Base-by-base conservation (phyloP, 345 rosid genomes). In the Gossypium herbaceum region DNA sequence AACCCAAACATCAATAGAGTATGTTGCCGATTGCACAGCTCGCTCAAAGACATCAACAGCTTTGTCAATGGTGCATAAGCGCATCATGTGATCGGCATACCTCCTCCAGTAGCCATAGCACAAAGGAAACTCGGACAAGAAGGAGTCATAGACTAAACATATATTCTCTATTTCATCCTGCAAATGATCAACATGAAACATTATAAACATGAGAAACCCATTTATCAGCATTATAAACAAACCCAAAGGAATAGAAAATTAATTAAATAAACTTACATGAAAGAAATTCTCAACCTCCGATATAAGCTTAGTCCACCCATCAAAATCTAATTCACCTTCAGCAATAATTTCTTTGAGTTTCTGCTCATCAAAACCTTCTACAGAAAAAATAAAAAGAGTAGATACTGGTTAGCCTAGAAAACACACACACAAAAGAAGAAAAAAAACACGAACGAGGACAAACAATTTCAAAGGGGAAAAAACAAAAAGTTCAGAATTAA, bases 61-160 rank as follows among this genome's bases (percentile, higher is more conserved):
- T 84, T 87, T 81, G 63, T 86, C 93, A 50, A 76, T 34, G 76
- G 86, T 75, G 80, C 92, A 81, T 45, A 92, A 79, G 29, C 84
- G 80, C 68, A 81, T 82, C 80, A 81, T 76, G 81, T 87, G 97
- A 79, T 81, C 81, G 72, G 91, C 91, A 83, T 89, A 91, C 85
- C 78, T 94, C 85, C 81, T 88, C 98, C 98, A 94, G 80, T 88
- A 94, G 75, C 92, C 97, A 81, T 87, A 81, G 84, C 97, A 94
- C 80, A 94, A 74, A 3, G 98, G 98, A 79, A 87, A 92, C 81
- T 85, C 86, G 20, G 88, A 79, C 84, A 94, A 81, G 90, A 94
- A 92, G 63, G 92, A 78, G 66, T 91, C 90, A 79, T 92, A 94
- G 48, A 89, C 91, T 78, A 89, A 73, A 81, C 86, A 75, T 68